Conservation (phyloP, 345 rosid species). For the Lepidium africanum region DNA sequence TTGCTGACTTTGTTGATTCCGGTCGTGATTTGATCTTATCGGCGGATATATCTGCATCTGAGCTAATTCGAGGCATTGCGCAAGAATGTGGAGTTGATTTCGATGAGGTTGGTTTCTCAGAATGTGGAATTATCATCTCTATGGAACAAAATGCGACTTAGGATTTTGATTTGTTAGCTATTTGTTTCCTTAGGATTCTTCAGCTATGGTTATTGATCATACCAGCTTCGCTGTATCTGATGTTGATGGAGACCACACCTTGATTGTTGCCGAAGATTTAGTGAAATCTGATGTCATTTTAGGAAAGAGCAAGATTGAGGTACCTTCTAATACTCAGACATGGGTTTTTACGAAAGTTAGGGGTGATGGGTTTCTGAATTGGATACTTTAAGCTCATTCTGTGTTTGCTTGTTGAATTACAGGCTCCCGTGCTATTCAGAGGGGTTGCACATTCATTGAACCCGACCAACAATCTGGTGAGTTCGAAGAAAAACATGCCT, state of each 20-base stretch:
- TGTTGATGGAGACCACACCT: conserved; percentile 51
- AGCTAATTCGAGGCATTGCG: conserved; percentile 45
- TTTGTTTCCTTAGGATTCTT: conserved; percentile 39
- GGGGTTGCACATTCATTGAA: conserved; percentile 67
- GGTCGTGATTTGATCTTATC: conserved; percentile 63
- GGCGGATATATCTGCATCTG: conserved; percentile 59
- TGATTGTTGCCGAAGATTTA: conserved; percentile 50
- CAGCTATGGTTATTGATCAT: conserved; percentile 62
- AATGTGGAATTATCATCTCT: neutral
- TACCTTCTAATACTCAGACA: neutral
- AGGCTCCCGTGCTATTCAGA: conserved; percentile 61
- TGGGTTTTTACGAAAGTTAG: neutral
- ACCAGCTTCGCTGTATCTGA: conserved; percentile 41
- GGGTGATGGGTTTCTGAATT: neutral
- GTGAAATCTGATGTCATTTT: conserved; percentile 46
- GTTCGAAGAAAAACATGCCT: neutral
- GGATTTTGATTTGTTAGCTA: neutral
- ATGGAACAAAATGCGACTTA: neutral
- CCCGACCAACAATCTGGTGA: conserved; percentile 50
- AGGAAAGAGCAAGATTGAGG: conserved; percentile 51
- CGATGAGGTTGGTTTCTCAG: conserved; percentile 45
- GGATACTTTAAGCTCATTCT: neutral
- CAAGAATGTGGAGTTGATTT: conserved; percentile 66
- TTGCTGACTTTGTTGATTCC: conserved; percentile 66
- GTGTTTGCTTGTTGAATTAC: conserved; percentile 18